These are phyloP conservation scores for Trichaptum fuscoviolaceum DNA, from an alignment of 768 basidiomycete species.

Conservation along the genomic window DNA sequence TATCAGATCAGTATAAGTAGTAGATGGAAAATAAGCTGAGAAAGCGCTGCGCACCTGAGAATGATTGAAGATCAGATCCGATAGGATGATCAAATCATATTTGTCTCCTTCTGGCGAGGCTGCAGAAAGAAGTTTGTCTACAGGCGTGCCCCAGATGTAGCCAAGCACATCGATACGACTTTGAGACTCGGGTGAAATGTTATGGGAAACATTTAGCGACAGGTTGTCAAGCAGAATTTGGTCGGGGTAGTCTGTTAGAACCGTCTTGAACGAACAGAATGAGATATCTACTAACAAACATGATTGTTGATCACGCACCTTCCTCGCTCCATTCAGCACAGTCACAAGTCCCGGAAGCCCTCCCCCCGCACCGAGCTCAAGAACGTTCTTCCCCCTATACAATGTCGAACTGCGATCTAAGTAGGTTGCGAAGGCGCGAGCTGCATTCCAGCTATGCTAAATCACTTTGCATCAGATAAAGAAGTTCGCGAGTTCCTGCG, in stretches of 20 bases:
- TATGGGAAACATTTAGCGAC: constrained; percentile 55
- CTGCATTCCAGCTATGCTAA: constrained; percentile 69
- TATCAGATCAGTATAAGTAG: constrained; percentile 6
- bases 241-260: constrained; percentile 94
- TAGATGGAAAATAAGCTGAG: not conserved
- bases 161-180: constrained; percentile 39
- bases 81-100: constrained; percentile 83
- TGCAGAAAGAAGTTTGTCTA: constrained; percentile 39
- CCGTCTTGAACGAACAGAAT: constrained; percentile 39
- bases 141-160: constrained; percentile 75
- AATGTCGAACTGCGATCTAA: constrained; percentile 50
- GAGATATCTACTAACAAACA: not conserved
- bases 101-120: constrained; percentile 17
- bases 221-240: constrained; percentile 70
- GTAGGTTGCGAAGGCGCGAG: constrained; percentile 64
- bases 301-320: constrained; percentile 36
- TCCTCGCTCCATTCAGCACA: constrained; percentile 60
- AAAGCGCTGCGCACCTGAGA: constrained; percentile 58
- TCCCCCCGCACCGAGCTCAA: constrained; percentile 94
- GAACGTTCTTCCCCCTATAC: constrained; percentile 43
- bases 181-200: constrained; percentile 32
- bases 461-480: not conserved
- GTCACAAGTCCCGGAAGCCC: constrained; percentile 81
- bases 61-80: constrained; percentile 93
- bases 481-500: not conserved